phyloP scores from a whole-genome alignment of 1,284 basidiomycete genomes.

The Xerocomus nothofagi region DNA sequence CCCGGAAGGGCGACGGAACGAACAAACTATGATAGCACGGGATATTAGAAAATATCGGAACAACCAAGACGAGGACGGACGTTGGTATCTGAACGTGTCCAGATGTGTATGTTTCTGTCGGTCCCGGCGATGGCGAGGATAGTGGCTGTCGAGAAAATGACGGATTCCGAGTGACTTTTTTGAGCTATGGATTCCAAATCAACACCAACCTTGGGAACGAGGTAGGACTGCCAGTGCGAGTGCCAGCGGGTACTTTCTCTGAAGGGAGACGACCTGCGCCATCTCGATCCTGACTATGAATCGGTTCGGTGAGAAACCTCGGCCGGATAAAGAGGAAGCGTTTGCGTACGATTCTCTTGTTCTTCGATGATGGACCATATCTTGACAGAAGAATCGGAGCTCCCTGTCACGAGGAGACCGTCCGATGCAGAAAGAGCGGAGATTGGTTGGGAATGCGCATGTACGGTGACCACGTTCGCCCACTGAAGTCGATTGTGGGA shows the following conservation, averaged over 20 bases:
- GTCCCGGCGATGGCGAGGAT: constrained; percentile 80
- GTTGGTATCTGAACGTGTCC: constrained; percentile 59
- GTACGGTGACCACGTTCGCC: constrained; percentile 40
- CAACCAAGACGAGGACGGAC: constrained; percentile 11
- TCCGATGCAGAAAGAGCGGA: constrained; percentile 57
- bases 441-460: constrained; percentile 71
- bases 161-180: background rate
- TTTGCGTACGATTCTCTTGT: constrained; percentile 36
- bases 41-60: background rate
- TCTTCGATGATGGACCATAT: constrained; percentile 56
- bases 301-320: constrained; percentile 8
- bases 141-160: constrained; percentile 44
- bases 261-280: constrained; percentile 61
- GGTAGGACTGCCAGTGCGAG: constrained; percentile 68
- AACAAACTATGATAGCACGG: constrained; percentile 47
- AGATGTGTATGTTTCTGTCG: constrained; percentile 75
- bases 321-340: background rate
- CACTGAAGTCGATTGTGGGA: constrained; percentile 46
- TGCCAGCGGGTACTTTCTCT: constrained; percentile 76
- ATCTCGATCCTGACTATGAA: constrained; percentile 46
- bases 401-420: constrained; percentile 65
- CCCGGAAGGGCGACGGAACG: constrained; percentile 69
- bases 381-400: constrained; percentile 76
- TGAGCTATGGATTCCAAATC: constrained; percentile 9
- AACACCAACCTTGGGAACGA: constrained; percentile 63